phyloP scores from a whole-genome alignment of 2,329 filamentous ascomycete species.

The Fusarium hainanense region DNA sequence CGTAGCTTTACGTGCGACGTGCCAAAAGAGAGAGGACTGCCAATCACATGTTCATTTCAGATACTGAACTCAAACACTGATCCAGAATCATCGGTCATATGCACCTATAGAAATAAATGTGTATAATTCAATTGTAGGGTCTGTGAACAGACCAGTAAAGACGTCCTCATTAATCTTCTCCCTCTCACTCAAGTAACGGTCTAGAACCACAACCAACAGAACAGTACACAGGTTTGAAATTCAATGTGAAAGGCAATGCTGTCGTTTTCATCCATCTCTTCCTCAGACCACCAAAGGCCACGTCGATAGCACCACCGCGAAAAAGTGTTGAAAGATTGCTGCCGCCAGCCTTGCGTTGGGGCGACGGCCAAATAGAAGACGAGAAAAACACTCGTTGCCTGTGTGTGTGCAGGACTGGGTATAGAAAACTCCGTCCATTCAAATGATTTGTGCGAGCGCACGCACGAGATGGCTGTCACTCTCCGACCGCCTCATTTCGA shows the following conservation, averaged over 20 bases:
- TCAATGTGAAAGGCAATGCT: neutral
- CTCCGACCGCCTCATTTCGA: conserved; percentile 35
- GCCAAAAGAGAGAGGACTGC: neutral
- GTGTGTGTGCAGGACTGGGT: conserved; percentile 19
- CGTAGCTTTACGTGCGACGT: neutral
- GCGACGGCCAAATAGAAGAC: conserved; percentile 4
- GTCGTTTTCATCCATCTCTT: conserved; percentile 23
- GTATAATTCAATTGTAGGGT: conserved; percentile 6
- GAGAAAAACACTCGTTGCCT: conserved; percentile 15
- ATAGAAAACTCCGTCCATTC: conserved; percentile 24
- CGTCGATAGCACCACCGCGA: conserved; percentile 10
- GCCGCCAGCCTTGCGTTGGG: conserved; percentile 34
- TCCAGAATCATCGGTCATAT: neutral
- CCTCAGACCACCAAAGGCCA: conserved; percentile 19
- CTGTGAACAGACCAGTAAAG: conserved; percentile 8
- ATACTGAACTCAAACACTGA: neutral
- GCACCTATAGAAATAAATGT: neutral
- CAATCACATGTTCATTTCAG: neutral
- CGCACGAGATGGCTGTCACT: conserved; percentile 9
- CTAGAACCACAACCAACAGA: neutral
- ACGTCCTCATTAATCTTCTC: conserved; percentile 14
- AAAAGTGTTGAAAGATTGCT: neutral
- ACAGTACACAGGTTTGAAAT: conserved; percentile 2
- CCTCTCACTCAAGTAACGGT: neutral
- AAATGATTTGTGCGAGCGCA: conserved; percentile 10